phyloP scores from a whole-genome alignment of 2,329 filamentous ascomycete species.

The Hymenoscyphus salicellus region DNA sequence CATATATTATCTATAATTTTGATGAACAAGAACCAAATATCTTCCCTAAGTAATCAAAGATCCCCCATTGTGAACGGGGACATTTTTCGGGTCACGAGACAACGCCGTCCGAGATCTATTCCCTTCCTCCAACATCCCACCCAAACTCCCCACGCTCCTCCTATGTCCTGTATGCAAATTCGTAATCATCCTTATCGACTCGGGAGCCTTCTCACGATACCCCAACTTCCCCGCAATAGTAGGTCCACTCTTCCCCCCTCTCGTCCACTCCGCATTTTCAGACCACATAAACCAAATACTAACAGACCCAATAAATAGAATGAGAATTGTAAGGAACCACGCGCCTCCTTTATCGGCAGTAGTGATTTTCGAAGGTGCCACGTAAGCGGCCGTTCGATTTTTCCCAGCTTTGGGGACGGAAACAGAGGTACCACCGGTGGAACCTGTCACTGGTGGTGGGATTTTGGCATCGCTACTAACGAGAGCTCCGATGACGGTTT shows the following conservation, averaged over 20 bases:
- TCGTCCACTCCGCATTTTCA: background rate
- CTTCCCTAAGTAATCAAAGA: background rate
- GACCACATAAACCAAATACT: slow-evolving; percentile 20
- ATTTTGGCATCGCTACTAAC: slow-evolving; percentile 35
- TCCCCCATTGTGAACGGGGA: background rate
- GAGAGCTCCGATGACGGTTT: slow-evolving; percentile 60
- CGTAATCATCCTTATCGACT: too few relatives aligned
- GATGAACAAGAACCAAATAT: background rate
- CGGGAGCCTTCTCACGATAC: background rate
- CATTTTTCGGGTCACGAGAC: background rate
- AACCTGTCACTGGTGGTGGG: background rate
- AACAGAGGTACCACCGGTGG: background rate
- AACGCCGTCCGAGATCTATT: too few relatives aligned
- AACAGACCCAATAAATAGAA: slow-evolving; percentile 10
- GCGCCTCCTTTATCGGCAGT: slow-evolving; percentile 41
- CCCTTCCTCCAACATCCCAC: background rate
- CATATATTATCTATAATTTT: too few relatives aligned
- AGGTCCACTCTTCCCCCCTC: background rate
- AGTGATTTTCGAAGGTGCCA: slow-evolving; percentile 26
- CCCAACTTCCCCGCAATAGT: background rate
- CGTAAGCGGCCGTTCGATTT: background rate
- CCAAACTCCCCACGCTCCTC: background rate
- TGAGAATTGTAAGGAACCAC: slow-evolving; percentile 41
- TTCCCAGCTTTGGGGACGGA: background rate
- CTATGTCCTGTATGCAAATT: background rate